These are phyloP conservation scores for Exophiala sideris DNA, from an alignment of 2,329 filamentous ascomycete species.

Conservation along the genomic window DNA sequence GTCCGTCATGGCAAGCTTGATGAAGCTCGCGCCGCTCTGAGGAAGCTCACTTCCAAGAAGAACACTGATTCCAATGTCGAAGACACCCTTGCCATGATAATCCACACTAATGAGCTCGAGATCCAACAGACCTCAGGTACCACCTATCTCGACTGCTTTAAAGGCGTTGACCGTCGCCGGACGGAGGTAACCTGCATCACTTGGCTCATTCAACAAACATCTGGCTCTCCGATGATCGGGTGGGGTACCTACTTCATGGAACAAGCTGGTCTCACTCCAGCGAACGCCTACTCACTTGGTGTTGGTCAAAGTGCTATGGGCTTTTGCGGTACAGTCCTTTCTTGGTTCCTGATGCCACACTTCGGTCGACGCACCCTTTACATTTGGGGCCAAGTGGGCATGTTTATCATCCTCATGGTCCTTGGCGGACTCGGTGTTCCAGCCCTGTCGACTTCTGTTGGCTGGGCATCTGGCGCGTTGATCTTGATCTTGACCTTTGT, in stretches of 20 bases:
- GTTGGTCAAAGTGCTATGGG: conserved; percentile 64
- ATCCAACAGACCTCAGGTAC: conserved; percentile 28
- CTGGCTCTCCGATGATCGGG: conserved; percentile 62
- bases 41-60: conserved; percentile 42
- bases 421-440: conserved; percentile 32
- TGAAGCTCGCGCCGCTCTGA: conserved; percentile 45
- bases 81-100: conserved; percentile 31
- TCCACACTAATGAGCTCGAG: conserved; percentile 30
- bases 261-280: conserved; percentile 44
- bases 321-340: conserved; percentile 50
- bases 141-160: conserved; percentile 36
- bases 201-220: conserved; percentile 55
- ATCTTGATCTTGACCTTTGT: conserved; percentile 54
- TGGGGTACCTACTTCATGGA: conserved; percentile 60
- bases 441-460: conserved; percentile 27
- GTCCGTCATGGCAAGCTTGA: conserved; percentile 46
- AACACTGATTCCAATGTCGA: conserved; percentile 31
- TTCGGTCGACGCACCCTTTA: conserved; percentile 29
- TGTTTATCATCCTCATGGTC: conserved; percentile 33
- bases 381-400: conserved; percentile 57
- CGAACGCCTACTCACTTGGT: conserved; percentile 38
- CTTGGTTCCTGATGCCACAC: conserved; percentile 45
- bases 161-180: conserved; percentile 36
- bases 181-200: conserved; percentile 42
- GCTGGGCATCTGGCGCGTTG: conserved; percentile 44